Percentiles rank a stretch among this genome's conserved stretches.
These are phyloP conservation scores for Pseudocercospora musae DNA, from an alignment of 2,329 filamentous ascomycete species.

Conservation along the genomic window DNA sequence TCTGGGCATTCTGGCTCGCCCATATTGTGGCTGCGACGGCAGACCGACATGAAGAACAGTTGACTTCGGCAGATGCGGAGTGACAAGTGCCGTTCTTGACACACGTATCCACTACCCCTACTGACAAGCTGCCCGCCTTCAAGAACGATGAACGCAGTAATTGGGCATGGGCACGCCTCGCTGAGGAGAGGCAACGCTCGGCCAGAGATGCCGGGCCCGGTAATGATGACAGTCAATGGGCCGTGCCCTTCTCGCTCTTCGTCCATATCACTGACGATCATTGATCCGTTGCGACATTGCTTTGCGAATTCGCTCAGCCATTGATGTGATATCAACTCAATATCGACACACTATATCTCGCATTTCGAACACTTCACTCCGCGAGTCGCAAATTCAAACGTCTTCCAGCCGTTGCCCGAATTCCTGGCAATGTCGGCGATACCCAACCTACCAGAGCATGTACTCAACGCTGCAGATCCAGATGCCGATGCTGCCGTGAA, in stretches of 20 bases:
- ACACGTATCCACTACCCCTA: neutral
- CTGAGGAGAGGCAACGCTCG: neutral
- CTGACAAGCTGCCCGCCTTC: neutral
- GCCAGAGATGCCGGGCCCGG: neutral
- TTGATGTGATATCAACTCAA: neutral
- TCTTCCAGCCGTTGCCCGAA: too few relatives aligned
- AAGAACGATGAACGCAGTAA: neutral
- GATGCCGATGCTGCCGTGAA: constrained; percentile 20
- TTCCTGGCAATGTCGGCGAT: constrained; percentile 35
- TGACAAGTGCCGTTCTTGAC: neutral
- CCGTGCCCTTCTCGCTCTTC: neutral
- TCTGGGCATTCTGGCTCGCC: neutral
- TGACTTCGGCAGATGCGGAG: neutral
- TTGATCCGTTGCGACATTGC: too few relatives aligned
- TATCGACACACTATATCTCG: neutral
- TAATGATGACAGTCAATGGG: neutral
- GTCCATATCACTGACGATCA: neutral
- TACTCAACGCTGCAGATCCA: constrained; percentile 14
- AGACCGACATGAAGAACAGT: neutral
- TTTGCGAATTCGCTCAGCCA: neutral
- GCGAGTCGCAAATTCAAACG: neutral
- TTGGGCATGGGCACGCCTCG: neutral
- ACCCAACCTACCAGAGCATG: constrained; percentile 29
- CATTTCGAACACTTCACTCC: neutral
- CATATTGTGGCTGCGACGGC: neutral